Conservation (phyloP, 805 yeast species). For the Barnettozyma botsteinii region DNA sequence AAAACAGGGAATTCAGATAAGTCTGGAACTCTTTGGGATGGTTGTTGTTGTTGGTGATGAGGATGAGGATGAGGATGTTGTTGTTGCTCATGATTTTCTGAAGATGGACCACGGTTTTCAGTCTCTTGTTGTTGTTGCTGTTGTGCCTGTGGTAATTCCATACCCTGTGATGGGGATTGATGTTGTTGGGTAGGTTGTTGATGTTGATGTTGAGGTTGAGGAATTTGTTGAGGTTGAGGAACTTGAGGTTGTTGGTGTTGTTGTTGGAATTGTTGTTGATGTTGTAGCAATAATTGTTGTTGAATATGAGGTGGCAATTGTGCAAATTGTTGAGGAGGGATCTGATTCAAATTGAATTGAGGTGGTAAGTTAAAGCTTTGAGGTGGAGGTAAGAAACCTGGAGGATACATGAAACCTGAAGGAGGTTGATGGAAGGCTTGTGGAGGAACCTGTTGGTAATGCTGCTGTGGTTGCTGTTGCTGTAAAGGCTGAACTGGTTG, state of each 20-base stretch:
- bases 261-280: slow-evolving; percentile 21
- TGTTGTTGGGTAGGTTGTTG: slow-evolving; percentile 13
- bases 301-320: slow-evolving; percentile 27
- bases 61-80: slow-evolving; percentile 9
- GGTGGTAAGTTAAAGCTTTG: slow-evolving; percentile 16
- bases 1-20: slow-evolving; percentile 51
- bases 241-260: slow-evolving; percentile 13
- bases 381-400: slow-evolving; percentile 27
- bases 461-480: slow-evolving; percentile 15
- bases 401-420: slow-evolving; percentile 23
- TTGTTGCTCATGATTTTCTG: no score
- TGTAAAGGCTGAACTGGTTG: slow-evolving; percentile 25
- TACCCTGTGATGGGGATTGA: slow-evolving; percentile 9
- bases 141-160: slow-evolving; percentile 12
- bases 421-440: slow-evolving; percentile 20
- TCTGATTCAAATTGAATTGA: slow-evolving; percentile 21
- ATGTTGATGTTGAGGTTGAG: slow-evolving; percentile 18
- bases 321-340: slow-evolving; percentile 23
- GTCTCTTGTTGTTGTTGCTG: slow-evolving; percentile 13
- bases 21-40: slow-evolving; percentile 19
- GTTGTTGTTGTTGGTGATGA: slow-evolving; percentile 10
- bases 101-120: no score
- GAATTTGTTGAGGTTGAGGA: slow-evolving; percentile 19
- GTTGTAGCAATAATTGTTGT: slow-evolving; percentile 25
- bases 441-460: slow-evolving; percentile 22